These are phyloP conservation scores for Pseudopyrenochaeta lycopersici DNA, from an alignment of 2,329 filamentous ascomycete genomes.

Conservation along the genomic window DNA sequence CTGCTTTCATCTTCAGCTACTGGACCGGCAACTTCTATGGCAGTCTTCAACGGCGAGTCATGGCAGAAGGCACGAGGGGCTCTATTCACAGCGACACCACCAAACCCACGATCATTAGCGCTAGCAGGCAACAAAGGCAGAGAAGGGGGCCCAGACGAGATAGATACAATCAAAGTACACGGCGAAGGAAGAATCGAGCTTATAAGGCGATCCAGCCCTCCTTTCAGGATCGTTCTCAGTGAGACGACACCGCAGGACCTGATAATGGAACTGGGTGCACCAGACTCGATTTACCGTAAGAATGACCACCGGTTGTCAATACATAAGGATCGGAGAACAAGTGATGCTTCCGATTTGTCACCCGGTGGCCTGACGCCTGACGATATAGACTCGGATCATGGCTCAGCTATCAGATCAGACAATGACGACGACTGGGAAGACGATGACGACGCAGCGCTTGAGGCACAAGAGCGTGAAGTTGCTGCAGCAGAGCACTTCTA, in stretches of 20 bases:
- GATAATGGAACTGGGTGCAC: slow-evolving; percentile 87
- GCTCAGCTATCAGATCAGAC: slow-evolving; percentile 44
- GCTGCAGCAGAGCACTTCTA: slow-evolving; percentile 81
- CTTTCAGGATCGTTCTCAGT: slow-evolving; percentile 78
- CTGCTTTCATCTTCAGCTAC: slow-evolving; percentile 81
- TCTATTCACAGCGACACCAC: slow-evolving; percentile 78
- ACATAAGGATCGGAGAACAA: slow-evolving; percentile 61
- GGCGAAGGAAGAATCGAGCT: slow-evolving; percentile 83
- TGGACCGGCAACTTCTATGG: slow-evolving; percentile 83
- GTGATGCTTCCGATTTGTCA: slow-evolving; percentile 47
- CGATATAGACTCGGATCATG: slow-evolving; percentile 44
- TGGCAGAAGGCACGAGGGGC: slow-evolving; percentile 84
- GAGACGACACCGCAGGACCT: slow-evolving; percentile 93
- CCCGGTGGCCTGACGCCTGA: slow-evolving; percentile 38
- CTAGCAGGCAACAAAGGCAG: slow-evolving; percentile 73
- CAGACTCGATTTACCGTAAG: slow-evolving; percentile 93
- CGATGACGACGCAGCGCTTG: slow-evolving; percentile 57
- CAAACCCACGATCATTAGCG: slow-evolving; percentile 76
- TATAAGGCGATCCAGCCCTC: slow-evolving; percentile 72
- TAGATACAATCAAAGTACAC: slow-evolving; percentile 80
- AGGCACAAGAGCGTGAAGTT: slow-evolving; percentile 67
- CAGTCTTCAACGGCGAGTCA: slow-evolving; percentile 87
- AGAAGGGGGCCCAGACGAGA: slow-evolving; percentile 86
- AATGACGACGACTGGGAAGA: slow-evolving; percentile 59
- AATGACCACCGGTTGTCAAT: slow-evolving; percentile 89